Percentiles rank a stretch among this genome's conserved stretches.
Evolutionary conservation across 768 basidiomycete genomes (phyloP).

Genomic region (Psilocybe azurescens): DNA sequence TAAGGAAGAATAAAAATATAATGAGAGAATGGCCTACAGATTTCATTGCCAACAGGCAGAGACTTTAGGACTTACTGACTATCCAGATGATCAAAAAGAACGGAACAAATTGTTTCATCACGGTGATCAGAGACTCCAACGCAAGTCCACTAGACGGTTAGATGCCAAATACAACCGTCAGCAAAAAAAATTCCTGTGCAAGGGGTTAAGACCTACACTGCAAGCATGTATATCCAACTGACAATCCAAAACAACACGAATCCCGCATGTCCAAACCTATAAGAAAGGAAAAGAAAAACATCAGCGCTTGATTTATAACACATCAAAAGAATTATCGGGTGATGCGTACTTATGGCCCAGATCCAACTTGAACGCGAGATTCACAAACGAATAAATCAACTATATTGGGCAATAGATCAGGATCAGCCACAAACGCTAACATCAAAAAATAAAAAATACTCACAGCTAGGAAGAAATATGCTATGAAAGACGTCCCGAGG

Average conservation of each 20-base stretch:
- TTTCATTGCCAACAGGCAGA: too few species aligned
- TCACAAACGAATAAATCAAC: conserved; percentile 64
- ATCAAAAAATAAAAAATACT: not conserved
- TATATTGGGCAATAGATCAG: conserved; percentile 21
- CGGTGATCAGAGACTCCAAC: conserved; percentile 62
- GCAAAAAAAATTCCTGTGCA: not conserved
- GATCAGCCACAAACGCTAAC: too few species aligned
- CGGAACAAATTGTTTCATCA: conserved; percentile 62
- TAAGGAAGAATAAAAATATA: not conserved
- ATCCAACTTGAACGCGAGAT: conserved; percentile 63
- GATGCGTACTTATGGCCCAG: conserved; percentile 51
- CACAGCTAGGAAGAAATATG: conserved; percentile 27
- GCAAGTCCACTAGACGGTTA: conserved; percentile 56
- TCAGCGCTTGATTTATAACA: not conserved
- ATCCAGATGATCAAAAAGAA: conserved; percentile 76
- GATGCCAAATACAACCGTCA: too few species aligned
- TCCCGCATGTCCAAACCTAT: conserved; percentile 54
- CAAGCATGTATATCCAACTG: conserved; percentile 65
- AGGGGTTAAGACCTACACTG: conserved; percentile 42
- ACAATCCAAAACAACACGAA: conserved; percentile 78
- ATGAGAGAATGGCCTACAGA: not conserved
- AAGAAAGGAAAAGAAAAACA: not conserved
- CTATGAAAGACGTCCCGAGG: conserved; percentile 27
- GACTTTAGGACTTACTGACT: conserved; percentile 47
- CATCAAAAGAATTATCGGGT: conserved; percentile 25